phyloP scores from a whole-genome alignment of 768 basidiomycete genomes.

The Asterophora parasitica region DNA sequence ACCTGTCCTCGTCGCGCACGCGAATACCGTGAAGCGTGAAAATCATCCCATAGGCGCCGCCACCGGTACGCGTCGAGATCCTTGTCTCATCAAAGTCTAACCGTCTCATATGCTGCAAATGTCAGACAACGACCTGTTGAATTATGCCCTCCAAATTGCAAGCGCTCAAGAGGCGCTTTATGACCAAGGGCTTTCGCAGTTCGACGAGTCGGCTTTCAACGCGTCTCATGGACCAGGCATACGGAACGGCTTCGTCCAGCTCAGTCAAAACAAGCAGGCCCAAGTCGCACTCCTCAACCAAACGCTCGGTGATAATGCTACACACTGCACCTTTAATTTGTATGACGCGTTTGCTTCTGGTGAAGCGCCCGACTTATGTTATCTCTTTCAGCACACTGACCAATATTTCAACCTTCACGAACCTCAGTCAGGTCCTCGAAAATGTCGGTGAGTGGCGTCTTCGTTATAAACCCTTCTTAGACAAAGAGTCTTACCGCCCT shows the following conservation, averaged over 20 bases:
- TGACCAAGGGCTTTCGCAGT: slow-evolving; percentile 10
- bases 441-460: slow-evolving; percentile 8
- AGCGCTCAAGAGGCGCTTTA: slow-evolving; percentile 18
- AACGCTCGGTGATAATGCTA: slow-evolving; percentile 37
- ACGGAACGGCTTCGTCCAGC: slow-evolving; percentile 10
- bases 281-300: slow-evolving; percentile 17
- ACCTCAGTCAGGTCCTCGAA: slow-evolving; percentile 12
- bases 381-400: slow-evolving; percentile 7
- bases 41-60: slow-evolving; percentile 1
- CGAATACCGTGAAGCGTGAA: background rate
- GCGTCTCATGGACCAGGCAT: slow-evolving; percentile 5
- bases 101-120: background rate
- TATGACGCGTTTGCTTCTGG: slow-evolving; percentile 14
- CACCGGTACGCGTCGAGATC: slow-evolving; percentile 9
- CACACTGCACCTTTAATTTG: slow-evolving; percentile 51
- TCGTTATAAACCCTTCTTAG: no score
- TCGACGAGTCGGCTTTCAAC: slow-evolving; percentile 14
- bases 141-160: slow-evolving; percentile 10
- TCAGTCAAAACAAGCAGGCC: slow-evolving; percentile 13
- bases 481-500: background rate
- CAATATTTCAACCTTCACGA: slow-evolving; percentile 12
- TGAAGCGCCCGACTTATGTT: background rate
- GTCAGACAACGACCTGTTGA: slow-evolving; percentile 10
- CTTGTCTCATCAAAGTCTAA: background rate
- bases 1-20: background rate